Evolutionary conservation across 352 stramenopile species (phyloP).

Genomic region (Blastocystis sp.): DNA sequence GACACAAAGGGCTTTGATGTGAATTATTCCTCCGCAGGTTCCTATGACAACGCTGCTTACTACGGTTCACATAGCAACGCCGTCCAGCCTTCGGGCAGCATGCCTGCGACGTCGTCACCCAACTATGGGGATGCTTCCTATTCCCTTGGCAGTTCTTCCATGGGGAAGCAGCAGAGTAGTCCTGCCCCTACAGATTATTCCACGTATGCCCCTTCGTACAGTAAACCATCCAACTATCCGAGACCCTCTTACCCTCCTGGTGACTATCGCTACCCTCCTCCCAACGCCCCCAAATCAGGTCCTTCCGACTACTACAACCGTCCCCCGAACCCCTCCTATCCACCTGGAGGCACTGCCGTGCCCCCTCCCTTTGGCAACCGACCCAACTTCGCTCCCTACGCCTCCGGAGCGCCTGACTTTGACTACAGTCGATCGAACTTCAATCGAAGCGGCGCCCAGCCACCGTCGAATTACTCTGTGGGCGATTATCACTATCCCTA

Average conservation of each 20-base stretch:
- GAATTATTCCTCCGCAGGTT: neutral
- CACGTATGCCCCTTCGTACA: neutral
- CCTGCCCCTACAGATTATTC: neutral
- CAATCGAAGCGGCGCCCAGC: too few species aligned
- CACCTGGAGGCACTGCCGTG: neutral
- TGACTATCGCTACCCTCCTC: neutral
- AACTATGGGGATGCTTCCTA: neutral
- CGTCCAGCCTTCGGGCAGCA: neutral
- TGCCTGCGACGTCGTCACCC: neutral
- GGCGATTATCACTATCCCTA: neutral
- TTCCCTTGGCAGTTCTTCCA: neutral
- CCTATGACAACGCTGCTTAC: conserved; percentile 19
- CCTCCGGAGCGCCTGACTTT: neutral
- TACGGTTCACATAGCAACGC: neutral
- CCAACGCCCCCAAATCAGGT: neutral
- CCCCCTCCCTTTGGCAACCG: neutral
- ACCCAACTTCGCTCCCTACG: neutral
- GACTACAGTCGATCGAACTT: neutral
- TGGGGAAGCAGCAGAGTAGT: neutral
- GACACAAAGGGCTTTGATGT: neutral
- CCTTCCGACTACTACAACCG: neutral
- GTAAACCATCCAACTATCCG: neutral
- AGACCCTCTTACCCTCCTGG: neutral
- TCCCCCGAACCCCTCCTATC: neutral
- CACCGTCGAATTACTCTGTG: neutral